Percentiles rank a stretch among this genome's conserved stretches.
These are phyloP conservation scores for Penicillium coprophilum DNA, from an alignment of 495 filamentous ascomycete genomes.

Conservation along the genomic window DNA sequence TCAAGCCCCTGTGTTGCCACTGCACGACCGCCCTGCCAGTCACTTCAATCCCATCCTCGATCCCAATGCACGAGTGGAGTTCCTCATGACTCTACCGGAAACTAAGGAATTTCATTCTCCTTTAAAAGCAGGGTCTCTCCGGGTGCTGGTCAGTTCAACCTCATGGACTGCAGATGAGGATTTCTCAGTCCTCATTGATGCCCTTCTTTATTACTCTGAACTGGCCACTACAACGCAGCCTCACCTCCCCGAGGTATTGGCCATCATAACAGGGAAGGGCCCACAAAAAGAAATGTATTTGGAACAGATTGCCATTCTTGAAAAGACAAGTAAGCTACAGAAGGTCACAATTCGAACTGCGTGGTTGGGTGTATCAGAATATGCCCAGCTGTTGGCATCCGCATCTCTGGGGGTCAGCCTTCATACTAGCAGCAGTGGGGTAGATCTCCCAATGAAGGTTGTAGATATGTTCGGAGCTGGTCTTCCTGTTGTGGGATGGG, in stretches of 20 bases:
- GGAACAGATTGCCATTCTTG: constrained; percentile 57
- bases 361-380: constrained; percentile 80
- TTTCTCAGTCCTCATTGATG: constrained; percentile 84
- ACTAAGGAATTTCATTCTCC: constrained; percentile 54
- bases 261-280: constrained; percentile 90
- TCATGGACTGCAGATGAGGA: constrained; percentile 98
- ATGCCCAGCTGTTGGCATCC: constrained; percentile 79
- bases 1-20: constrained; percentile 59
- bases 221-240: constrained; percentile 33
- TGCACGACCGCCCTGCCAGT: constrained; percentile 85
- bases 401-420: constrained; percentile 90
- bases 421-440: constrained; percentile 88
- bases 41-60: constrained; percentile 71
- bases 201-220: constrained; percentile 69
- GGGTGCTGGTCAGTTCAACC: constrained; percentile 82
- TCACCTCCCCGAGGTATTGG: constrained; percentile 64
- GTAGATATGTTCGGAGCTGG: constrained; percentile 98
- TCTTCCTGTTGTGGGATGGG: constrained; percentile 85
- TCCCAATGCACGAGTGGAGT: constrained; percentile 46
- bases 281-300: constrained; percentile 78
- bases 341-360: constrained; percentile 73
- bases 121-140: constrained; percentile 56
- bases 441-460: constrained; percentile 98
- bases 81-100: constrained; percentile 61
- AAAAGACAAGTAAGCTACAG: constrained; percentile 56